Evolutionary conservation across 139 green algal species (phyloP).

Genomic region (Micractinium sp.): DNA sequence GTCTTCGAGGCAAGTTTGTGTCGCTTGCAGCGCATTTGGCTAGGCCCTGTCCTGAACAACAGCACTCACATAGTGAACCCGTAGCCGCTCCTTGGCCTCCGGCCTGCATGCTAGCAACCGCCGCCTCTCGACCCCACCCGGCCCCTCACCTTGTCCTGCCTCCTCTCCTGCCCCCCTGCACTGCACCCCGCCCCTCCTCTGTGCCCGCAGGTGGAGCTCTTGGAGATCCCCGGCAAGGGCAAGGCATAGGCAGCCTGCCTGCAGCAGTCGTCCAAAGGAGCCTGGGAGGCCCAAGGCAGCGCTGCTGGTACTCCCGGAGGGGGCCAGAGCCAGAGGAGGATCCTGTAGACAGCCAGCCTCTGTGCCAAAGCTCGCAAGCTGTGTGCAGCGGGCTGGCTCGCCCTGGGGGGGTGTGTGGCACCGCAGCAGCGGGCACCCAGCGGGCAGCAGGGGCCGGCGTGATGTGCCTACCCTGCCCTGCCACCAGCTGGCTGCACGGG

Average conservation of each 20-base stretch:
- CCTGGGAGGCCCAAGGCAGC: no score
- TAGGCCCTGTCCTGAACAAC: neutral
- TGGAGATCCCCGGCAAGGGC: slow-evolving; percentile 17
- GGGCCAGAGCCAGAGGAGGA: no score
- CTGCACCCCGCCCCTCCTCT: neutral
- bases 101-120: neutral
- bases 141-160: neutral
- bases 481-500: no score
- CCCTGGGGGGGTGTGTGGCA: no score
- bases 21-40: neutral
- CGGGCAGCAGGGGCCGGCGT: no score
- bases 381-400: no score
- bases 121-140: neutral
- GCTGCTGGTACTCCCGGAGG: no score
- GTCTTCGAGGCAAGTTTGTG: slow-evolving; percentile 33
- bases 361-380: no score
- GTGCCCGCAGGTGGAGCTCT: slow-evolving; percentile 35
- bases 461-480: no score
- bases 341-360: no score
- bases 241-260: neutral
- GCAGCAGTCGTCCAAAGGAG: neutral
- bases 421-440: no score
- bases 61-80: neutral
- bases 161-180: neutral
- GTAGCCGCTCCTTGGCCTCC: neutral